Base-by-base conservation (phyloP, 345 rosid species). In the Eucalyptus tenuipes region DNA sequence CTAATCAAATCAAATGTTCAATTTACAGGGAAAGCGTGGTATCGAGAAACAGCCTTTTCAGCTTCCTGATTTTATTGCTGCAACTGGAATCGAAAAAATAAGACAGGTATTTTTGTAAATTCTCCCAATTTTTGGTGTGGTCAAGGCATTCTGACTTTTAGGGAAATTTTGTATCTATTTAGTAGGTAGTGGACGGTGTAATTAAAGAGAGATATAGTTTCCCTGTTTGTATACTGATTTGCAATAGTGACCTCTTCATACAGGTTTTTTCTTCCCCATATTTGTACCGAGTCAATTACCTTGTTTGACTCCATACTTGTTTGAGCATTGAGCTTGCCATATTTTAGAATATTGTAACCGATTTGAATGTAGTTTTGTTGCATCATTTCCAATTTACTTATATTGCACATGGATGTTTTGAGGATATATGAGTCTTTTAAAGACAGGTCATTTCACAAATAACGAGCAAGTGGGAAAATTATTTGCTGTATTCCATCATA, bases 51-150 rank as follows among this genome's bases (percentile, higher is more conserved):
- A 93, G 86, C 99, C 99, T 87, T 98, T 98, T 92, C 99, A 96
- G 91, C 98, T 98, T 91, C 99, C 99, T 87, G 99, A 97, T 95
- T 98, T 98, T 91, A 98, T 98, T 93, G 99, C 99, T 88, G 99
- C 99, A 33, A 98, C 99, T 9, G 99, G 99, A 90, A 98, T 98
- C 86, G 98, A 98, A 92, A 98, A 98, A 93, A 98, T 98, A 87
- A 95, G 99, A 94, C 99, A 98, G 99, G 99, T 98, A 92, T 42
- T 49, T 57, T 89, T 27, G 37, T 75, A 37, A n/a, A 29, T 29
- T 86, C 27, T 75, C 27, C 45, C 47, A 40, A 40, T 75, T 37
- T 75, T 40, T 37, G 42, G 27, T 22, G 29, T 40, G 29, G 82
- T 44, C 82, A 75, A 20, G 82, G 42, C 82, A 37, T 75, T 75